Conservation (phyloP, 805 yeast species). For the Ogataea siamensis region DNA sequence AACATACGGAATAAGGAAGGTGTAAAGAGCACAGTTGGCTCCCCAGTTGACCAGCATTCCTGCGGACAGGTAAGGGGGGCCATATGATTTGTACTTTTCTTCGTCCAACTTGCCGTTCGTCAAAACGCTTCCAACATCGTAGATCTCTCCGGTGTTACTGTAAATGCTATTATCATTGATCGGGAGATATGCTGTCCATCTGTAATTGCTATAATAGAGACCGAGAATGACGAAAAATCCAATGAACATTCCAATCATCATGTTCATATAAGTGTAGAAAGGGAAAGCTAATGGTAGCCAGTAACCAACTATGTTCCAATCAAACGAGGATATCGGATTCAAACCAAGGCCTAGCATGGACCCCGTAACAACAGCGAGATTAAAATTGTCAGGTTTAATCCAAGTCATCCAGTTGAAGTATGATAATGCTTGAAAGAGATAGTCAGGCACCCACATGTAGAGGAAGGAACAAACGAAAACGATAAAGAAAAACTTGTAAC, state of each 20-base stretch:
- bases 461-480: conserved; percentile 34
- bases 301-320: conserved; percentile 59
- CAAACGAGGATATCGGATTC: conserved; percentile 60
- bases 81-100: conserved; percentile 51
- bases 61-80: conserved; percentile 61
- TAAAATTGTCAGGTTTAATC: conserved; percentile 59
- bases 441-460: conserved; percentile 64
- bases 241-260: conserved; percentile 46
- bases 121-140: conserved; percentile 50
- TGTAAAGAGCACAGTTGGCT: conserved; percentile 59
- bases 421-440: conserved; percentile 55
- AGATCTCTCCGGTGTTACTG: conserved; percentile 49
- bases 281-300: conserved; percentile 70
- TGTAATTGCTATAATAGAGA: conserved; percentile 50
- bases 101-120: conserved; percentile 43
- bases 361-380: conserved; percentile 67
- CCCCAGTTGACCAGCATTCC: conserved; percentile 62
- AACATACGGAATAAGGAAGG: conserved; percentile 34
- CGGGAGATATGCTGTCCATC: conserved; percentile 54
- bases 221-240: conserved; percentile 57
- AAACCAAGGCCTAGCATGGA: conserved; percentile 58
- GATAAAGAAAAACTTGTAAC: conserved; percentile 46
- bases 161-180: conserved; percentile 48
- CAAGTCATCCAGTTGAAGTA: conserved; percentile 64
- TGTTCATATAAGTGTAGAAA: conserved; percentile 41